Evolutionary conservation across 2,329 filamentous ascomycete genomes (phyloP).

Genomic region (Microthyrium microscopicum): DNA sequence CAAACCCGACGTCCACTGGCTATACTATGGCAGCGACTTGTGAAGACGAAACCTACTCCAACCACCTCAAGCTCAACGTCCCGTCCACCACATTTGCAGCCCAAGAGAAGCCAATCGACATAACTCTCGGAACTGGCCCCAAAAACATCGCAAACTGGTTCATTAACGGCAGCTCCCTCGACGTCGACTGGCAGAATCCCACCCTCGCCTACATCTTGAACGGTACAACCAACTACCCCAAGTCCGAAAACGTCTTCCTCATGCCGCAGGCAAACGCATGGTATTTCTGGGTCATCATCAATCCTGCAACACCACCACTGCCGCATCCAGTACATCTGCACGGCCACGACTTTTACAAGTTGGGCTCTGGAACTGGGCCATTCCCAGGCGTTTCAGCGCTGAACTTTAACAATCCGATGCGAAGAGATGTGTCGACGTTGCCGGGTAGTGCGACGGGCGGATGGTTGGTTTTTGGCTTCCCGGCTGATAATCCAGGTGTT

Average conservation of each 20-base stretch:
- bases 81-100: slow-evolving; percentile 1
- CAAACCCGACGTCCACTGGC: background rate
- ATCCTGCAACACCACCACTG: background rate
- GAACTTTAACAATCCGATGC: slow-evolving; percentile 5
- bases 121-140: slow-evolving; percentile 19
- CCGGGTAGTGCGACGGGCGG: slow-evolving; percentile 1
- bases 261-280: slow-evolving; percentile 7
- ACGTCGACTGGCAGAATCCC: slow-evolving; percentile 5
- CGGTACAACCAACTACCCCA: slow-evolving; percentile 16
- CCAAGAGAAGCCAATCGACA: slow-evolving; percentile 4
- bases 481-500: slow-evolving; percentile 7
- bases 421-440: slow-evolving; percentile 5
- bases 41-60: slow-evolving; percentile 3
- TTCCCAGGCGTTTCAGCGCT: slow-evolving; percentile 1
- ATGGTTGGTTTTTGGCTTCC: slow-evolving; percentile 7
- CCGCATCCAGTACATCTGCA: slow-evolving; percentile 9
- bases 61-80: background rate
- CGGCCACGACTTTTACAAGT: slow-evolving; percentile 8
- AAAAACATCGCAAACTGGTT: slow-evolving; percentile 8
- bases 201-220: slow-evolving; percentile 17
- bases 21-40: background rate
- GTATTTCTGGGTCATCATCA: slow-evolving; percentile 4
- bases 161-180: slow-evolving; percentile 9
- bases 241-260: slow-evolving; percentile 14
- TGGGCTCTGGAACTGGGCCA: slow-evolving; percentile 3